Conservation (phyloP, 2,329 filamentous ascomycete genomes). For the Pyrenophora tritici-repentis region DNA sequence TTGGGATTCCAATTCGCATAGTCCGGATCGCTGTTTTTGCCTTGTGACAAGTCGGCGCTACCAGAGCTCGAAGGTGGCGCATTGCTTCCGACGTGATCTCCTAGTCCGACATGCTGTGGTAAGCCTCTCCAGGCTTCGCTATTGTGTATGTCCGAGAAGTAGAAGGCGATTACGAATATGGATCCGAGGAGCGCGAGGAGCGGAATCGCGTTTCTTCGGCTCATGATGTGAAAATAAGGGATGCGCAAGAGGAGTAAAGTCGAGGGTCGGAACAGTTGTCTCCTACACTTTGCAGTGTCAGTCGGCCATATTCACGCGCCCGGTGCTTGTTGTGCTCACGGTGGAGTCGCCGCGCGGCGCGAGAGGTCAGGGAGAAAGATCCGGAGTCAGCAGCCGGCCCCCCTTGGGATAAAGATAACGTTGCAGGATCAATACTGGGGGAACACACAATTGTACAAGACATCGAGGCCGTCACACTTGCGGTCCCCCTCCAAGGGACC, state of each 20-base stretch:
- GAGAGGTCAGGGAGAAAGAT: constrained; percentile 2
- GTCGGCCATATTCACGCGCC: not conserved
- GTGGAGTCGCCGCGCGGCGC: constrained; percentile 23
- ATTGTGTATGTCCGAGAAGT: constrained; percentile 43
- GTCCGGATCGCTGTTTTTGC: constrained; percentile 31
- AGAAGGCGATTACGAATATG: constrained; percentile 46
- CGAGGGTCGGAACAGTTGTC: not conserved
- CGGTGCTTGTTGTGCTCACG: constrained; percentile 12
- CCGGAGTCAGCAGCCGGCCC: not conserved
- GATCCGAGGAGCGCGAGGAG: constrained; percentile 37
- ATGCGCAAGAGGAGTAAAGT: constrained; percentile 2
- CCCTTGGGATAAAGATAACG: not conserved
- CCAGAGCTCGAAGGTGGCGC: constrained; percentile 11
- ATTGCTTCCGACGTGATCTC: constrained; percentile 38
- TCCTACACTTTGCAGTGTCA: constrained; percentile 8
- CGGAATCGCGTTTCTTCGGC: constrained; percentile 36
- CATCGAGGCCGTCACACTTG: constrained; percentile 1
- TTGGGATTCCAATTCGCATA: constrained; percentile 48
- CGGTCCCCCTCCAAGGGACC: constrained; percentile 7
- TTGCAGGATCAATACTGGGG: no score
- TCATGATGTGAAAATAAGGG: constrained; percentile 24
- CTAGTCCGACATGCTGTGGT: constrained; percentile 49
- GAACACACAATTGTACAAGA: constrained; percentile 3
- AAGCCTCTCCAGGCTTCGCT: constrained; percentile 46
- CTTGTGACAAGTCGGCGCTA: constrained; percentile 7